Evolutionary conservation across 805 yeast species (phyloP).

Genomic region (Myxozyma neotropica): DNA sequence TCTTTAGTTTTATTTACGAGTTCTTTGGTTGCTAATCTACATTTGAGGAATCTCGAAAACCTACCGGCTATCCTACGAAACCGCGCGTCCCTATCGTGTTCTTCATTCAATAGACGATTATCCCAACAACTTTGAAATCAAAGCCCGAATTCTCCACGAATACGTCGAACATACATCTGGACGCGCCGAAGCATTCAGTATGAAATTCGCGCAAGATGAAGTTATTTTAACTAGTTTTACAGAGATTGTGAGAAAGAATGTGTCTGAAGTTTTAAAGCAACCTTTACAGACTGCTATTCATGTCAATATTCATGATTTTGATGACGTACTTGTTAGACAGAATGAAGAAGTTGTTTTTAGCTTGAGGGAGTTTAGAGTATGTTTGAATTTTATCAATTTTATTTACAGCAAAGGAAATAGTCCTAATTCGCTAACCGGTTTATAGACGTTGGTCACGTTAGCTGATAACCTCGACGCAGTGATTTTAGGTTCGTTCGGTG

Average conservation of each 20-base stretch:
- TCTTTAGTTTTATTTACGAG: background rate
- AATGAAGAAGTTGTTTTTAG: conserved; percentile 20
- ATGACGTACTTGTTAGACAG: conserved; percentile 7
- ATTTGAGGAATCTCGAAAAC: conserved; percentile 25
- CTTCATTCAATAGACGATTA: conserved; percentile 26
- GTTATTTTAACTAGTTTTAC: conserved; percentile 25
- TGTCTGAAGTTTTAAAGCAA: conserved; percentile 23
- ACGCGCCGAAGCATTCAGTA: conserved; percentile 28
- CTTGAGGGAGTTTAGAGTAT: conserved; percentile 23
- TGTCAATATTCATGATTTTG: conserved; percentile 16
- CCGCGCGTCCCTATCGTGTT: conserved; percentile 18
- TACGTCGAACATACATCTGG: conserved; percentile 31
- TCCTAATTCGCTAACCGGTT: no score
- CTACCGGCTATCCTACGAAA: conserved; percentile 22
- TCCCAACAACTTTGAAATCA: conserved; percentile 18
- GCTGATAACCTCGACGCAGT: conserved; percentile 19
- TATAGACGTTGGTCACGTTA: conserved; percentile 15
- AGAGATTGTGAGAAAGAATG: conserved; percentile 11
- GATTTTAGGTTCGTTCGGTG: conserved; percentile 23
- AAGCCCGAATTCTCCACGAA: conserved; percentile 17
- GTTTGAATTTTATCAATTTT: no score
- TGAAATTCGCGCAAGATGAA: conserved; percentile 13
- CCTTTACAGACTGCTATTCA: conserved; percentile 31
- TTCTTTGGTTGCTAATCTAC: background rate
- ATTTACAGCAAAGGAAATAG: no score